Evolutionary conservation across 495 filamentous ascomycete species (phyloP).

Genomic region (Penicillium cosmopolitanum): DNA sequence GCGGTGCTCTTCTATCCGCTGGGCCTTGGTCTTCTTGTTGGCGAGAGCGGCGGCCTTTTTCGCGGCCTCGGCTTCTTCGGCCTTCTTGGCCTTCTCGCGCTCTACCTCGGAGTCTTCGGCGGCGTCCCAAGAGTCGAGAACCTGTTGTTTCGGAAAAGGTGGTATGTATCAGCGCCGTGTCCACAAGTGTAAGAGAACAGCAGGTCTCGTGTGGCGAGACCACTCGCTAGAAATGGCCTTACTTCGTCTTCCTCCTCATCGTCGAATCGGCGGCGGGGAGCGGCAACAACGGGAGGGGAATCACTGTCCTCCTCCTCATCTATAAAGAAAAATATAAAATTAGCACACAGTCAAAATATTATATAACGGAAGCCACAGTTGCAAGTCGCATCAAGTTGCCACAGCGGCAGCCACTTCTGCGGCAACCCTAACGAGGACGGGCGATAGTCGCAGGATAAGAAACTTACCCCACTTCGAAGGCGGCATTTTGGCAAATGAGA

Average conservation of each 20-base stretch:
- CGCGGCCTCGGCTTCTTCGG: slow-evolving; percentile 83
- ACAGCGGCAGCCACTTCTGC: neutral
- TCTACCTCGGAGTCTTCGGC: slow-evolving; percentile 97
- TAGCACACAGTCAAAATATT: slow-evolving; percentile 6
- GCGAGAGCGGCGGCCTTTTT: slow-evolving; percentile 89
- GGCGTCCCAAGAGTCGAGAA: slow-evolving; percentile 96
- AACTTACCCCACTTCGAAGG: slow-evolving; percentile 57
- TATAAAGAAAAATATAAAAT: slow-evolving; percentile 29
- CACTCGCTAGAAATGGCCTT: slow-evolving; percentile 33
- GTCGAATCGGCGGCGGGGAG: slow-evolving; percentile 71
- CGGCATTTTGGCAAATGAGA: slow-evolving; percentile 39
- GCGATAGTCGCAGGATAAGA: slow-evolving; percentile 23
- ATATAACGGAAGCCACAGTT: neutral
- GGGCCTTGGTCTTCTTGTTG: slow-evolving; percentile 85
- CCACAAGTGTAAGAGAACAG: neutral
- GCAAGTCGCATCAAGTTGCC: neutral
- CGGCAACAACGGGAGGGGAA: slow-evolving; percentile 61
- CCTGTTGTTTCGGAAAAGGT: slow-evolving; percentile 50
- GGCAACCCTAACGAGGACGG: neutral
- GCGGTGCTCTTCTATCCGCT: slow-evolving; percentile 82
- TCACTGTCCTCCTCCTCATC: slow-evolving; percentile 72
- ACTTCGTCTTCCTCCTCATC: slow-evolving; percentile 95
- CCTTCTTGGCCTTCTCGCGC: slow-evolving; percentile 89
- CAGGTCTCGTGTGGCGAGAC: neutral
- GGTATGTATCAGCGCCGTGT: neutral